These are phyloP conservation scores for Elsinoe australis DNA, from an alignment of 2,329 filamentous ascomycete species.

Conservation along the genomic window DNA sequence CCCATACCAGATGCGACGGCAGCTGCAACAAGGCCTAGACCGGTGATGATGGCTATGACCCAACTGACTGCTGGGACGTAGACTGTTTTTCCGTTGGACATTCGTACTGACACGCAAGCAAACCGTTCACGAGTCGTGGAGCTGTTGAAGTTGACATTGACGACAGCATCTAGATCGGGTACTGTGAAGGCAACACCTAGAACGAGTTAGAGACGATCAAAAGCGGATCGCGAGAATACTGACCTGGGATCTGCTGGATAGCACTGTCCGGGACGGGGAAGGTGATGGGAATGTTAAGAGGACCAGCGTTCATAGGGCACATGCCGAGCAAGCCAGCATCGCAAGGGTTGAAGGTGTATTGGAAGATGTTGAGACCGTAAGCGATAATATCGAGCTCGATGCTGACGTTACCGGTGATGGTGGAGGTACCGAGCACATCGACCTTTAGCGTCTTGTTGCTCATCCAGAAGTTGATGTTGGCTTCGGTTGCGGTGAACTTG, in stretches of 20 bases:
- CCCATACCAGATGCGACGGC: slow-evolving; percentile 84
- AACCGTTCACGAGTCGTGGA: slow-evolving; percentile 57
- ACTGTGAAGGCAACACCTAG: slow-evolving; percentile 72
- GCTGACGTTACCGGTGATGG: slow-evolving; percentile 71
- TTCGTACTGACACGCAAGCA: slow-evolving; percentile 77
- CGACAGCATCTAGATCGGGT: slow-evolving; percentile 81
- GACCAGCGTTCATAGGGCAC: slow-evolving; percentile 84
- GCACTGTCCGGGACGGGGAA: slow-evolving; percentile 52
- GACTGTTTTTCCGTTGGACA: slow-evolving; percentile 90
- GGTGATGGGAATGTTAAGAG: slow-evolving; percentile 69
- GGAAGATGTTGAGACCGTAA: slow-evolving; percentile 71
- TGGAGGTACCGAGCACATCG: slow-evolving; percentile 72
- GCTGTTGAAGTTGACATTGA: slow-evolving; percentile 72
- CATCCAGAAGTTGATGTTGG: slow-evolving; percentile 75
- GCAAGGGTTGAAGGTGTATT: slow-evolving; percentile 68
- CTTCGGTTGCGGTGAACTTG: slow-evolving; percentile 77
- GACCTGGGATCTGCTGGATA: slow-evolving; percentile 60
- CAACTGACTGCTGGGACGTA: slow-evolving; percentile 83
- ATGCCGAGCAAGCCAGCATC: slow-evolving; percentile 56
- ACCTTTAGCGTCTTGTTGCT: slow-evolving; percentile 64
- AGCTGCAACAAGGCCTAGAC: slow-evolving; percentile 72
- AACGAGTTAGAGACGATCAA: neutral
- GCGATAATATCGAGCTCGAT: slow-evolving; percentile 70
- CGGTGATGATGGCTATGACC: slow-evolving; percentile 80
- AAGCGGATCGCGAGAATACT: slow-evolving; percentile 22